A percentile compares a stretch with the other conserved stretches of the same genome.
These are phyloP conservation scores for Mediolabrus comicus DNA, from an alignment of 108 stramenopile genomes.

Conservation along the genomic window DNA sequence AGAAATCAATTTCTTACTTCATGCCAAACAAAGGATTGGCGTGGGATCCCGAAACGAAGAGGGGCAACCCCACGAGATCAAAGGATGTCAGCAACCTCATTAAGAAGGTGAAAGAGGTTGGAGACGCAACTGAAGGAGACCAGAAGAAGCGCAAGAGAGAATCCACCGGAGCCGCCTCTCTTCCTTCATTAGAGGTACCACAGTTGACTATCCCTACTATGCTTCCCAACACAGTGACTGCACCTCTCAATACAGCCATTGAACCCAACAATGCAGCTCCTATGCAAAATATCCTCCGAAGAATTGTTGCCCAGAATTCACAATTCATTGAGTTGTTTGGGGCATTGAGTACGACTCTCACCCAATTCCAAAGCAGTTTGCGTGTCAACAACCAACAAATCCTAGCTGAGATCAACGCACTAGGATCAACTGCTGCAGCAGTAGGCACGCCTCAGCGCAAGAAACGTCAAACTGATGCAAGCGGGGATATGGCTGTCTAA, in stretches of 20 bases:
- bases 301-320: background rate
- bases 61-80: slow-evolving; percentile 10
- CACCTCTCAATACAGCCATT: background rate
- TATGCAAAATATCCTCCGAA: background rate
- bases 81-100: background rate
- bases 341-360: background rate
- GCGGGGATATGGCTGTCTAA: no score
- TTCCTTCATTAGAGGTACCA: background rate
- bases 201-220: background rate
- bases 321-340: background rate
- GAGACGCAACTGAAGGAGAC: slow-evolving; percentile 1
- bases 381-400: background rate
- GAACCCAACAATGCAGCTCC: background rate
- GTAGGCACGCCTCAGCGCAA: background rate
- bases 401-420: background rate
- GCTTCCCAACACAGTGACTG: background rate
- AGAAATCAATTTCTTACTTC: slow-evolving; percentile 11
- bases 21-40: slow-evolving; percentile 2
- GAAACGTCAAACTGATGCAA: no score
- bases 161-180: background rate
- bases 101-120: background rate
- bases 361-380: background rate
- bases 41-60: background rate
- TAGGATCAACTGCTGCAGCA: background rate
- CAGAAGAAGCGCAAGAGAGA: slow-evolving; percentile 11